Evolutionary conservation across 805 yeast species (phyloP), one percentile per base, ranked within the genome.

Genomic region (Tetrapisispora namnaoensis): DNA sequence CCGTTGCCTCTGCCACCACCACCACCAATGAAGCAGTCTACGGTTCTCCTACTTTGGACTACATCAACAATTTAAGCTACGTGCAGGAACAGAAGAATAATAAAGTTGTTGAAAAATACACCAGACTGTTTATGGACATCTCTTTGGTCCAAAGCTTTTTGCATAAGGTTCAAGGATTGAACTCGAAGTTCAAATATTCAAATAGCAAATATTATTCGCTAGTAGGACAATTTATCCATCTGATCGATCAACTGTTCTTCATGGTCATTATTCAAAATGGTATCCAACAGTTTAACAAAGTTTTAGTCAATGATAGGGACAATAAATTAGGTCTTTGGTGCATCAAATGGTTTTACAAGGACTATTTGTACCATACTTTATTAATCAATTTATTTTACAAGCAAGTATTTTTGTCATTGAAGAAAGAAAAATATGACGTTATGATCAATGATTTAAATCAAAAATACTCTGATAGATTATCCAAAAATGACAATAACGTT

Each of bases 241-340:
- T 42, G 13, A 20, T 42, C 4, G 44, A 42, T 20, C 24, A 42
- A 18, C 6, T 30, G 6, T 17, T 42, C 17, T 42, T 18, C 20
- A 13, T 42, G 20, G 35, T 42, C 3, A 42, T 42, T 10, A 32
- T 42, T 20, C 44, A 42, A 30, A 42, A 42, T 42, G 44, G 44
- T 42, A 20, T 42, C 20, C 34, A 42, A 14, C 27, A 42, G 8
- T 42, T 42, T 14, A 42, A 42, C 21, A 28, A 42, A 28, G 21
- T 18, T 11, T 42, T 42, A 30, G 20, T 40, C 21, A 40, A 28
- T 32, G 44, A 42, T 17, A 42, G 30, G 16, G 30, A 42, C 28
- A 42, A 42, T 30, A 30, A 42, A 32, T 14, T 42, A 9, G 44
- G 44, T 30, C 3, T 42, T 2, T 42, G 44, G 44, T 30, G 37